Evolutionary conservation across 2,329 filamentous ascomycete genomes (phyloP).

Genomic region (Pseudohalonectria lignicola): DNA sequence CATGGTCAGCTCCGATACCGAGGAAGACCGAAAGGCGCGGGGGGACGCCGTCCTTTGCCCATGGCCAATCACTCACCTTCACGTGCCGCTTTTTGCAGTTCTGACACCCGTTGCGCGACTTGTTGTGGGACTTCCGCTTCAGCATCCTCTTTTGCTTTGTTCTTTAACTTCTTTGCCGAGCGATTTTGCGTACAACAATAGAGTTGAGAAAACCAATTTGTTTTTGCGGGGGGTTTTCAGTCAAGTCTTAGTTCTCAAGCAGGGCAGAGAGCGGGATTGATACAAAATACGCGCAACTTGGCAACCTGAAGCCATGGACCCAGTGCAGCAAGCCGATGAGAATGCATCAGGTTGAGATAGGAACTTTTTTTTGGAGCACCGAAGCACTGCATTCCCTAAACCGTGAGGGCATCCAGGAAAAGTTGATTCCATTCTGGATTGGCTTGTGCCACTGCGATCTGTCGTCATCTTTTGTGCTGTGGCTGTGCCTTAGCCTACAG

Average conservation of each 20-base stretch:
- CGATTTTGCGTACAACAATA: neutral
- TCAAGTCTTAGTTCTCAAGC: neutral
- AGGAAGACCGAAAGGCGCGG: neutral
- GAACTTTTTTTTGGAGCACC: too few relatives aligned
- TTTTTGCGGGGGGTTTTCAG: neutral
- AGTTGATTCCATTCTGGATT: too few relatives aligned
- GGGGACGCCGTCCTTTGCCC: neutral
- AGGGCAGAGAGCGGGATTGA: neutral
- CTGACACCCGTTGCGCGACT: conserved; percentile 19
- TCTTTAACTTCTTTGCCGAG: neutral
- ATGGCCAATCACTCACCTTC: conserved; percentile 12
- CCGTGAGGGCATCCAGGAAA: too few relatives aligned
- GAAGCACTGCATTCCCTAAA: too few relatives aligned
- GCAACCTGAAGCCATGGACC: too few relatives aligned
- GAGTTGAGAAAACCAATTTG: too few relatives aligned
- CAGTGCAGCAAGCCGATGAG: too few relatives aligned
- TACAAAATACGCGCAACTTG: too few relatives aligned
- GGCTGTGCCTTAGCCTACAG: too few relatives aligned
- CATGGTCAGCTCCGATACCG: neutral
- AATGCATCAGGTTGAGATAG: too few relatives aligned
- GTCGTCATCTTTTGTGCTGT: neutral
- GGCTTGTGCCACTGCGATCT: too few relatives aligned
- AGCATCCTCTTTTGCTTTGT: neutral
- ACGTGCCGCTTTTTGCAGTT: conserved; percentile 22
- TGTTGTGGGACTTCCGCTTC: conserved; percentile 19